Base-by-base conservation (phyloP, 192 early-diverging fungal genomes). In the Mortierella claussenii region DNA sequence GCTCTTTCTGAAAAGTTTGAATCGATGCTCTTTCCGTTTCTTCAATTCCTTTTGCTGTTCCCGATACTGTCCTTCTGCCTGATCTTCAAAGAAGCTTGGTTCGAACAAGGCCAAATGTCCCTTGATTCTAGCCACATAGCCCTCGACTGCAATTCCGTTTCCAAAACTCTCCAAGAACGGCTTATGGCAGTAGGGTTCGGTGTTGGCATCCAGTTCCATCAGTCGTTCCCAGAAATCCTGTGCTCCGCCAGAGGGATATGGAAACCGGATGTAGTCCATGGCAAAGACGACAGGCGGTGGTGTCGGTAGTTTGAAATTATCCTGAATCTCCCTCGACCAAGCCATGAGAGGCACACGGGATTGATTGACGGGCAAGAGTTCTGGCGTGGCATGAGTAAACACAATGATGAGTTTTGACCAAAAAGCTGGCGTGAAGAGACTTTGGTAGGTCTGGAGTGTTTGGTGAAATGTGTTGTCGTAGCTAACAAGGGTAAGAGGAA, bases 361-460 rank as follows among this genome's bases (percentile, higher is more conserved):
- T 31, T 75, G 63, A 1, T 48, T 45, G 8, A 31, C 31, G 0
- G 71, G 71, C 1, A 75, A 24, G 27, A 75, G 71, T 60, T 75
- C 71, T 1, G 71, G 71, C 2, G 71, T 75, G 24, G 71, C 71
- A 18, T 75, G 71, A 0, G 71, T 75, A 30, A 75, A 75, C 42
- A 75, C 71, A n/a, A 75, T 49, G 31, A 75, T 75, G 51, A 75
- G 50, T 27, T 75, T 75, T 21, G 71, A 60, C 71, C 71, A 75
- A 51, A 75, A 75, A 3, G 62, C 62, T 3, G 56, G 71, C 3
- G 71, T 75, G 34, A 75, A 55, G 24, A 75, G 63, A 26, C 31
- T 40, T 26, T 75, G 71, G 45, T 75, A 75, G 10, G 71, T 75
- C 21, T 60, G 62, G 11, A 75, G 33, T 4, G 71, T 75, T 31